Evolutionary conservation across 768 basidiomycete genomes (phyloP).

Genomic region (Rhizopogon vinicolor): DNA sequence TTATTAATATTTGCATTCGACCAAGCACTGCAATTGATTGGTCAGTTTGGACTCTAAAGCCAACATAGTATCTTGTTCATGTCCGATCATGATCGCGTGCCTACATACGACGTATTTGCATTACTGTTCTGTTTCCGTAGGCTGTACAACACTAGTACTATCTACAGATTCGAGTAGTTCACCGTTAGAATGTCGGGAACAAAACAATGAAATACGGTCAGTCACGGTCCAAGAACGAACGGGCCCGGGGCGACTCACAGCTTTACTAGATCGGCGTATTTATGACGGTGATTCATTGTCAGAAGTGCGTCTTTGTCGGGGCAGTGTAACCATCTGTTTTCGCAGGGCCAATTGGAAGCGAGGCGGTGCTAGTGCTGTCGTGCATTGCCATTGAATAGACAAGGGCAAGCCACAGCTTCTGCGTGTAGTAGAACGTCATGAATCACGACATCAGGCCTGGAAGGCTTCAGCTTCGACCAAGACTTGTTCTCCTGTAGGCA

Average conservation of each 20-base stretch:
- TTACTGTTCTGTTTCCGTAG: too few relatives aligned
- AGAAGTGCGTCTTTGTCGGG: constrained; percentile 1
- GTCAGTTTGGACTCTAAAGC: too few relatives aligned
- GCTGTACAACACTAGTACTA: too few relatives aligned
- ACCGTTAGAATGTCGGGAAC: too few relatives aligned
- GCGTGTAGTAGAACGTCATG: background rate
- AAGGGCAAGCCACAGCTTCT: background rate
- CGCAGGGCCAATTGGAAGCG: background rate
- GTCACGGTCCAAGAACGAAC: too few relatives aligned
- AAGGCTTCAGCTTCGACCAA: background rate
- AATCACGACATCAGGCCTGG: background rate
- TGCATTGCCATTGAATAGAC: background rate
- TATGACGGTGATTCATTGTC: background rate
- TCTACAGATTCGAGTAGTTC: too few relatives aligned
- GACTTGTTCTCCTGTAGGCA: background rate
- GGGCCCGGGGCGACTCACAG: background rate
- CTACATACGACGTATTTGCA: too few relatives aligned
- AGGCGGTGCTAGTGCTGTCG: background rate
- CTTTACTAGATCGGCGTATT: background rate
- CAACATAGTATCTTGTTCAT: too few relatives aligned
- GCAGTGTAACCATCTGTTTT: background rate
- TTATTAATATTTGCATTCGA: too few relatives aligned
- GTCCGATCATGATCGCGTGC: too few relatives aligned
- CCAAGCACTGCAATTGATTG: too few relatives aligned
- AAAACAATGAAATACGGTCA: too few relatives aligned